These are phyloP conservation scores for Ganoderma resinaceum DNA, from an alignment of 1,284 basidiomycete genomes.

Conservation along the genomic window DNA sequence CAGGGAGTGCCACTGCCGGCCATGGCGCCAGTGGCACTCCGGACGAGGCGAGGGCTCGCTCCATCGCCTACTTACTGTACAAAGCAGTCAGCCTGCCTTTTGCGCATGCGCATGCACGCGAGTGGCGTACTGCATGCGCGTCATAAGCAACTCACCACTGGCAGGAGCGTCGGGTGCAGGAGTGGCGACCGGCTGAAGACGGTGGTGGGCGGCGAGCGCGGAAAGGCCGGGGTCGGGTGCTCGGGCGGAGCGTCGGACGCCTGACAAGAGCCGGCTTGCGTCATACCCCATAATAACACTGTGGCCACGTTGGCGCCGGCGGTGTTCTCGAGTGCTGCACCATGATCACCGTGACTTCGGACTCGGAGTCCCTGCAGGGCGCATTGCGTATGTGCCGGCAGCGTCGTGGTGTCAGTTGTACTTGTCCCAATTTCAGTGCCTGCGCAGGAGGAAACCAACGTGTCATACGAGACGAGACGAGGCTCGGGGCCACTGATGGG, in stretches of 20 bases:
- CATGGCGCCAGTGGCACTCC: background rate
- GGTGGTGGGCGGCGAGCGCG: background rate
- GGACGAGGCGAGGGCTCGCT: background rate
- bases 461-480: background rate
- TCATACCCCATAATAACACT: background rate
- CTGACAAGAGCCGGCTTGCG: slow-evolving; percentile 1
- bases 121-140: too few species aligned
- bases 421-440: too few species aligned
- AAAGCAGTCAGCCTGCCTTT: too few species aligned
- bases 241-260: background rate
- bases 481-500: background rate
- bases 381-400: too few species aligned
- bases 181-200: background rate
- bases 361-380: background rate
- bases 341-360: background rate
- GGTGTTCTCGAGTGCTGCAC: background rate
- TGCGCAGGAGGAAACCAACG: too few species aligned
- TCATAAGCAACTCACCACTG: too few species aligned
- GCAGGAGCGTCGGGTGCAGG: too few species aligned
- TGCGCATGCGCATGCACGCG: too few species aligned
- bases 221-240: background rate
- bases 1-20: background rate
- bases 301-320: background rate
- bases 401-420: too few species aligned
- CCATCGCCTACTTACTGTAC: too few species aligned